These are phyloP conservation scores for Lasiodiplodia hormozganensis DNA, from an alignment of 2,329 filamentous ascomycete species.

Conservation along the genomic window DNA sequence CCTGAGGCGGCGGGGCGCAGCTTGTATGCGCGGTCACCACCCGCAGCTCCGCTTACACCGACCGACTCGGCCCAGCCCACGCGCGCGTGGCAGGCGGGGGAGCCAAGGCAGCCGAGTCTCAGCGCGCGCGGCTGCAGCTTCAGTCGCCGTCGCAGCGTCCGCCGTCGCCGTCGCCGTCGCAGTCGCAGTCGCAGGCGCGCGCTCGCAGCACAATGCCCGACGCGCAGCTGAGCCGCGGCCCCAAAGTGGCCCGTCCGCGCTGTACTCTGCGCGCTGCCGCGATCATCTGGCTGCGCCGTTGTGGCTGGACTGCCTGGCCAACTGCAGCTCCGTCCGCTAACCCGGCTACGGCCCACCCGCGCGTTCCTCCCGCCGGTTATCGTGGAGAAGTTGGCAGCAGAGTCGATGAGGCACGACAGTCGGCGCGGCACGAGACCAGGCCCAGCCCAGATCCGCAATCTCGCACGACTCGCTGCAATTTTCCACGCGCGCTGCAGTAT, in stretches of 20 bases:
- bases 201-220: background rate
- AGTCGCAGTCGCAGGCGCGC: too few species aligned
- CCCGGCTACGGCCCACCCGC: constrained; percentile 2
- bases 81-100: background rate
- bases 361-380: constrained; percentile 10
- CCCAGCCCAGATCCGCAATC: background rate
- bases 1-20: constrained; percentile 17
- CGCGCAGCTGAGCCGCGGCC: background rate
- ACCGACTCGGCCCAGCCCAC: background rate
- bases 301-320: constrained; percentile 25
- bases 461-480: background rate
- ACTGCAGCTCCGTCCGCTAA: constrained; percentile 14
- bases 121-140: background rate
- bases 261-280: background rate
- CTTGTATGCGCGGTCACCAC: background rate
- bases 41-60: background rate
- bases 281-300: constrained; percentile 16
- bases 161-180: too few species aligned
- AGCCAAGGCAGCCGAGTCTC: background rate
- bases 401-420: background rate
- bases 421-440: background rate
- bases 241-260: constrained; percentile 2
- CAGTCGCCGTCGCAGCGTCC: too few species aligned
- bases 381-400: constrained; percentile 1
- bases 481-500: background rate